These are phyloP conservation scores for Podaxis pistillaris DNA, from an alignment of 768 basidiomycete species.

Conservation along the genomic window DNA sequence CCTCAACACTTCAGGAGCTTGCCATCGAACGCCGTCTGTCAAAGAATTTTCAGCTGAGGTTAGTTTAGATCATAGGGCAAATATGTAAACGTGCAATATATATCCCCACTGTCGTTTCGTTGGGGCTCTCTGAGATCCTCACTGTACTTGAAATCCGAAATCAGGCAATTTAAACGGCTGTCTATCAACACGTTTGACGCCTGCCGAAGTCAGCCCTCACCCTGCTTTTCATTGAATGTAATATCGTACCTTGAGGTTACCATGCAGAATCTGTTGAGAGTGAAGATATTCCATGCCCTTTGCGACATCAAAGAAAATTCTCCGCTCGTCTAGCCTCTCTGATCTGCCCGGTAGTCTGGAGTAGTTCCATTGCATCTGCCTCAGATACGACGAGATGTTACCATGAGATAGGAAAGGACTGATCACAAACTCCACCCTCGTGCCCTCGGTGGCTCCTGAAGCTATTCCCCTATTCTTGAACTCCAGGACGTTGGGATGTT, in stretches of 20 bases:
- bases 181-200: conserved; percentile 68
- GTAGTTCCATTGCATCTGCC: conserved; percentile 30
- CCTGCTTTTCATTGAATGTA: neutral
- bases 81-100: conserved; percentile 22
- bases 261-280: conserved; percentile 58
- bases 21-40: conserved; percentile 56
- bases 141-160: conserved; percentile 69
- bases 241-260: conserved; percentile 41
- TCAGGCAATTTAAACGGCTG: conserved; percentile 53
- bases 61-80: neutral
- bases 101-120: conserved; percentile 55
- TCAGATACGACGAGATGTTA: neutral
- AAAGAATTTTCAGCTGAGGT: neutral
- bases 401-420: neutral
- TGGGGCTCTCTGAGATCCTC: neutral
- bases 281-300: conserved; percentile 75
- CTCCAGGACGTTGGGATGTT: conserved; percentile 59
- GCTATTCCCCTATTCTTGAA: conserved; percentile 65
- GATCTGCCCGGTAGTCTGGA: conserved; percentile 31
- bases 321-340: conserved; percentile 34
- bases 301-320: conserved; percentile 64
- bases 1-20: conserved; percentile 53
- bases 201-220: neutral
- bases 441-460: conserved; percentile 52
- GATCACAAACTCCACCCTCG: conserved; percentile 50